Conservation (phyloP, 2,329 filamentous ascomycete genomes). For the Akanthomyces dipterigenus region DNA sequence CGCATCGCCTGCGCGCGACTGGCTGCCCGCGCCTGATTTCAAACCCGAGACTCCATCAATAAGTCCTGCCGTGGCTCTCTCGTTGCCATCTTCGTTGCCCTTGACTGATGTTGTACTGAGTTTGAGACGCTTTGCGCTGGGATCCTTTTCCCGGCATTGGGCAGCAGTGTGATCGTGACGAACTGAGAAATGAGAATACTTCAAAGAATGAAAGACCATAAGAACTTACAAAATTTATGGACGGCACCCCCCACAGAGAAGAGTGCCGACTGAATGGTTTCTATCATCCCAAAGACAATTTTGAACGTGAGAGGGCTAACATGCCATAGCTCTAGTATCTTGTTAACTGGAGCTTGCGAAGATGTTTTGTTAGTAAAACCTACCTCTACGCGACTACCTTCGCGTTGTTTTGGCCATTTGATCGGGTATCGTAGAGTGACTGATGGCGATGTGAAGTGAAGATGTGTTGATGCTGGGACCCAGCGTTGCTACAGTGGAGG, state of each 20-base stretch:
- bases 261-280: constrained; percentile 6
- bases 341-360: not conserved
- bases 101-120: not conserved
- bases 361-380: not conserved
- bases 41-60: not conserved
- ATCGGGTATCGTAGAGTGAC: not conserved
- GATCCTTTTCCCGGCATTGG: not conserved
- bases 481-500: constrained; percentile 5
- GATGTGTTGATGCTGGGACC: not conserved
- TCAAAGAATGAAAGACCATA: too few relatives aligned
- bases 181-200: not conserved
- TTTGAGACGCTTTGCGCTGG: not conserved
- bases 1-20: not conserved
- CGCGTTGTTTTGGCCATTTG: not conserved
- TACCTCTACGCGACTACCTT: not conserved
- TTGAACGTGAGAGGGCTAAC: not conserved
- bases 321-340: not conserved
- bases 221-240: not conserved
- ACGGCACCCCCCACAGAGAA: constrained; percentile 2
- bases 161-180: not conserved
- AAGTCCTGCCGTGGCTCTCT: not conserved
- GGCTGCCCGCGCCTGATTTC: not conserved
- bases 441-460: constrained; percentile 1
- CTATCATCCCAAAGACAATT: constrained; percentile 3
- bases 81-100: not conserved